phyloP scores from a whole-genome alignment of 768 basidiomycete species.

The Kondoa subrosea region DNA sequence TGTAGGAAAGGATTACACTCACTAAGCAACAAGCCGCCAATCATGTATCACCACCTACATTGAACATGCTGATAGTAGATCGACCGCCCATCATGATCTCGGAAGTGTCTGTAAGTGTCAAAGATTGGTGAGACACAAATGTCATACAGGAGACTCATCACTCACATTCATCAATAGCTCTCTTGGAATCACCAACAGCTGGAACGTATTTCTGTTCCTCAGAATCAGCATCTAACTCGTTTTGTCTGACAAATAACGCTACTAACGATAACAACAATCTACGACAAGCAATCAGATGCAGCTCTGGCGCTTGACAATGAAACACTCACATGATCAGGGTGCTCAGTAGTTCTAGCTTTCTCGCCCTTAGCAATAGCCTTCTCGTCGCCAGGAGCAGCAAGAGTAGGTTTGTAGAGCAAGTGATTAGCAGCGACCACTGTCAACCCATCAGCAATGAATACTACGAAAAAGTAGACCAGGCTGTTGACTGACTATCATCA shows the following conservation, averaged over 20 bases:
- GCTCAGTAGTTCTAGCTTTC: conserved; percentile 57
- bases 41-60: conserved; percentile 61
- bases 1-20: neutral
- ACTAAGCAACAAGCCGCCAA: conserved; percentile 29
- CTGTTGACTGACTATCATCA: conserved; percentile 62
- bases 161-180: conserved; percentile 83
- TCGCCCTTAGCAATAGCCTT: conserved; percentile 30
- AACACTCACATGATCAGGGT: conserved; percentile 69
- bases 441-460: neutral
- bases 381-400: conserved; percentile 27
- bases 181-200: conserved; percentile 90
- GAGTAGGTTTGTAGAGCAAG: conserved; percentile 63
- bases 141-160: neutral
- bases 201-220: conserved; percentile 76
- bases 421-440: conserved; percentile 39
- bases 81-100: conserved; percentile 94
- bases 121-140: no score
- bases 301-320: conserved; percentile 18
- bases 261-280: neutral
- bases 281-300: neutral
- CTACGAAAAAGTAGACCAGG: neutral
- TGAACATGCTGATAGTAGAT: conserved; percentile 69
- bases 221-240: no score
- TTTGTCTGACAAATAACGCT: no score
- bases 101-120: conserved; percentile 45